These are phyloP conservation scores for Talaromyces marneffei DNA, from an alignment of 2,329 filamentous ascomycete species.

Conservation along the genomic window DNA sequence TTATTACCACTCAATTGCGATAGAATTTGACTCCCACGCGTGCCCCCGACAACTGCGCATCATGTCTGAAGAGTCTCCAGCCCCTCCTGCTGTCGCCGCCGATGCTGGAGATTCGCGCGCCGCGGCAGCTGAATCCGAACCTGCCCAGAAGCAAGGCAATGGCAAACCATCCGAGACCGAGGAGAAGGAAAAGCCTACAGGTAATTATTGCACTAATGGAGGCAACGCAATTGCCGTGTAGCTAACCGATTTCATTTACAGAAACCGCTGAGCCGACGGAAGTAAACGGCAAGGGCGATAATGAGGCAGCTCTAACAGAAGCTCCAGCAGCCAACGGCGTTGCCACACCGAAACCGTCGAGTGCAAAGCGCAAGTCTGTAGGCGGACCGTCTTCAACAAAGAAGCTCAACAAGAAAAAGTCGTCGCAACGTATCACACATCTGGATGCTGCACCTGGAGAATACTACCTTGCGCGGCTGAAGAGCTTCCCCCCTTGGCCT, in stretches of 20 bases:
- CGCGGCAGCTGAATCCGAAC: slow-evolving; percentile 22
- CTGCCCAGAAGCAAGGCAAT: slow-evolving; percentile 12
- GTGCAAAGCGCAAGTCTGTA: slow-evolving; percentile 64
- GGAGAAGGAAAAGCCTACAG: slow-evolving; percentile 27
- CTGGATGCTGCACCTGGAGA: slow-evolving; percentile 84
- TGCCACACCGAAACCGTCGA: slow-evolving; percentile 44
- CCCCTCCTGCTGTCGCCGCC: slow-evolving; percentile 26
- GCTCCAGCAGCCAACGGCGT: slow-evolving; percentile 38
- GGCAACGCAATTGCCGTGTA: background rate
- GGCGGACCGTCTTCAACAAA: slow-evolving; percentile 60
- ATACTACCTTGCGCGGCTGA: slow-evolving; percentile 86
- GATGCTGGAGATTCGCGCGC: slow-evolving; percentile 29
- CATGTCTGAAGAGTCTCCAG: slow-evolving; percentile 38
- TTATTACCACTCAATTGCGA: background rate
- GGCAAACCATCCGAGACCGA: slow-evolving; percentile 11
- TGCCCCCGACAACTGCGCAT: slow-evolving; percentile 19
- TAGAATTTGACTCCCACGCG: background rate
- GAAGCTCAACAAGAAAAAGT: slow-evolving; percentile 81
- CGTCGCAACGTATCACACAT: slow-evolving; percentile 63
- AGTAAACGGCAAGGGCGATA: slow-evolving; percentile 18
- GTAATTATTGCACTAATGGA: slow-evolving; percentile 21
- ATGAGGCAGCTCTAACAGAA: slow-evolving; percentile 17
- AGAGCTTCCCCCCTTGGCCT: slow-evolving; percentile 92
- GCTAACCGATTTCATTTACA: background rate
- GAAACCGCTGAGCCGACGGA: slow-evolving; percentile 19